Conservation (phyloP, 2,329 filamentous ascomycete species). For the Akanthomyces lecanii region DNA sequence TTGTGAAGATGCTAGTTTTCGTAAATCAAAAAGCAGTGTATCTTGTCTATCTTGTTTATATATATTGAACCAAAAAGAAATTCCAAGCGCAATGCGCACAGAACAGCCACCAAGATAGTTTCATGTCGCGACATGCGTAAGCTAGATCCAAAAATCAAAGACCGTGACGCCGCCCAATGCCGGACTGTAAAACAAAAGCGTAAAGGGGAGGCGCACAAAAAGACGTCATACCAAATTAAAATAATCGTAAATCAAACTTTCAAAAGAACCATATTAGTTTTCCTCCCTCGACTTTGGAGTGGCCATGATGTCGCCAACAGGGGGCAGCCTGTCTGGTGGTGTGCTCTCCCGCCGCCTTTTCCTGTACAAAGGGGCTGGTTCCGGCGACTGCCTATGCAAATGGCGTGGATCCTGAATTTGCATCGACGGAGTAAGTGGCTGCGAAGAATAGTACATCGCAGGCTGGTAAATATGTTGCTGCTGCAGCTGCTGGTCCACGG, state of each 20-base stretch:
- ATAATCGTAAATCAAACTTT: not conserved
- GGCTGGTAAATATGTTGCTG: not conserved
- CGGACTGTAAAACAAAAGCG: not conserved
- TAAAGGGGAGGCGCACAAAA: not conserved
- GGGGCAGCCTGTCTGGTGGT: slow-evolving; percentile 3
- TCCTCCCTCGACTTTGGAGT: slow-evolving; percentile 3
- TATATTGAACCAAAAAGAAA: not conserved
- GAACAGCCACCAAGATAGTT: not conserved
- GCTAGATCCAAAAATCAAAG: not conserved
- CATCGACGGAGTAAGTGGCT: not conserved
- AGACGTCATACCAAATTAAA: not conserved
- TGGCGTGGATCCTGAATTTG: not conserved
- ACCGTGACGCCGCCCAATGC: slow-evolving; percentile 10
- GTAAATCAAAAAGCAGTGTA: slow-evolving; percentile 2
- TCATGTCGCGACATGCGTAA: not conserved
- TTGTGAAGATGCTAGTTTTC: not conserved
- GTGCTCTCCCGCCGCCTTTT: slow-evolving; percentile 3
- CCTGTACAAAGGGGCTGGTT: not conserved
- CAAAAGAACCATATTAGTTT: not conserved
- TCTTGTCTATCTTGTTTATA: slow-evolving; percentile 2
- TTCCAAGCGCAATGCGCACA: not conserved
- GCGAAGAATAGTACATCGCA: not conserved
- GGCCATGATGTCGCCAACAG: slow-evolving; percentile 10
- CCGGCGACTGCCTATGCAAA: not conserved
- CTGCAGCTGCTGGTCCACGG: slow-evolving; percentile 12